phyloP scores from a whole-genome alignment of 495 filamentous ascomycete species.

The Podospora didyma region DNA sequence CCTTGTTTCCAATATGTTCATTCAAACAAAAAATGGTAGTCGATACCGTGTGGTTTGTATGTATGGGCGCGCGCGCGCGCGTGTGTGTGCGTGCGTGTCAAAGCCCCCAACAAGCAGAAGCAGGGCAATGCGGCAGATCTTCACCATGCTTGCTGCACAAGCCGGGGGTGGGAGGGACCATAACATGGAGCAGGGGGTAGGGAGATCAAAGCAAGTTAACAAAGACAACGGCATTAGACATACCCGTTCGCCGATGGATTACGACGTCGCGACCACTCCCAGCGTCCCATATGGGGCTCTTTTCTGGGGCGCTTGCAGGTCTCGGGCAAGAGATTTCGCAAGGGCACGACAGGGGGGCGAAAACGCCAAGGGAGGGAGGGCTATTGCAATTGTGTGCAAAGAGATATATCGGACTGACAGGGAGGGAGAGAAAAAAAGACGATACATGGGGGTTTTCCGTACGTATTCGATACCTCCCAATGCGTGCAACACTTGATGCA shows the following conservation, averaged over 20 bases:
- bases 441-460: background rate
- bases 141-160: background rate
- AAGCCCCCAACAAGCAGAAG: background rate
- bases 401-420: background rate
- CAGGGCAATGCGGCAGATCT: background rate
- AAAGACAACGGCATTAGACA: constrained; percentile 10
- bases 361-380: background rate
- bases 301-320: constrained; percentile 1
- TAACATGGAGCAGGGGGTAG: background rate
- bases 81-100: background rate
- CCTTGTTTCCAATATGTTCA: background rate
- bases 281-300: background rate
- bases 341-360: background rate
- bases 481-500: background rate
- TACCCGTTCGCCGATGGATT: constrained; percentile 11
- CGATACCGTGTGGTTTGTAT: background rate
- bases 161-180: background rate
- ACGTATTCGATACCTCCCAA: background rate
- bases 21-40: background rate
- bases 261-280: background rate
- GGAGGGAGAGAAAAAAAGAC: no score
- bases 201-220: background rate
- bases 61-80: background rate
- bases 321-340: background rate
- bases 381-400: background rate